phyloP scores from a whole-genome alignment of 768 basidiomycete genomes.

The Sutorius australiensis region DNA sequence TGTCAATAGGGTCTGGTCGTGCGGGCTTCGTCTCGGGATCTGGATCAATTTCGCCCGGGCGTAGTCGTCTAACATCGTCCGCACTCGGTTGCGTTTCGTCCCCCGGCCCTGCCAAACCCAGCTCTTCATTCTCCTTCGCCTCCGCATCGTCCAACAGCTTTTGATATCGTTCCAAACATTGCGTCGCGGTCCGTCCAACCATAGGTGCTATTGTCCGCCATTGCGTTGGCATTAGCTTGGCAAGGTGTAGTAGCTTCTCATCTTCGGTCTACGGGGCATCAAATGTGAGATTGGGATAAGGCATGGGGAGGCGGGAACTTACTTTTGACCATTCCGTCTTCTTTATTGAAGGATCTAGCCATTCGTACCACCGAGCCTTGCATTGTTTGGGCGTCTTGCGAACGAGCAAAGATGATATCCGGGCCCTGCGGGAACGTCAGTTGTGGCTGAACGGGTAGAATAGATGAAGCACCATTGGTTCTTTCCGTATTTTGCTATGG shows the following conservation, averaged over 20 bases:
- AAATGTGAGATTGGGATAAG: background rate
- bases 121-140: conserved; percentile 91
- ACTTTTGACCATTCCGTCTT: conserved; percentile 99
- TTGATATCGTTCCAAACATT: conserved; percentile 97
- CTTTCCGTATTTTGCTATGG: conserved; percentile 96
- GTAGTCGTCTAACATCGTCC: conserved; percentile 85
- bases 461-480: conserved; percentile 71
- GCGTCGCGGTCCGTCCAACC: conserved; percentile 95
- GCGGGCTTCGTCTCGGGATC: conserved; percentile 99
- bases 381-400: conserved; percentile 99
- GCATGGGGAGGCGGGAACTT: conserved; percentile 9
- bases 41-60: conserved; percentile 97
- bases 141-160: conserved; percentile 97
- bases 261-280: conserved; percentile 73
- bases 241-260: conserved; percentile 95
- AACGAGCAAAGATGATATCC: conserved; percentile 95
- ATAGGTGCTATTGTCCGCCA: conserved; percentile 99
- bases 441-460: background rate
- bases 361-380: conserved; percentile 99
- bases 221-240: conserved; percentile 99
- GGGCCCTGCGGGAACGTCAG: conserved; percentile 59
- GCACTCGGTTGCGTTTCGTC: conserved; percentile 78
- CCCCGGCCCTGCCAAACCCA: conserved; percentile 83
- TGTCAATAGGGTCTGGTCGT: conserved; percentile 97
- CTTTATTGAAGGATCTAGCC: conserved; percentile 98